A percentile compares a stretch with the other conserved stretches of the same genome.
Evolutionary conservation across 108 stramenopile genomes (phyloP).

Genomic region (Skeletonema menzelii): DNA sequence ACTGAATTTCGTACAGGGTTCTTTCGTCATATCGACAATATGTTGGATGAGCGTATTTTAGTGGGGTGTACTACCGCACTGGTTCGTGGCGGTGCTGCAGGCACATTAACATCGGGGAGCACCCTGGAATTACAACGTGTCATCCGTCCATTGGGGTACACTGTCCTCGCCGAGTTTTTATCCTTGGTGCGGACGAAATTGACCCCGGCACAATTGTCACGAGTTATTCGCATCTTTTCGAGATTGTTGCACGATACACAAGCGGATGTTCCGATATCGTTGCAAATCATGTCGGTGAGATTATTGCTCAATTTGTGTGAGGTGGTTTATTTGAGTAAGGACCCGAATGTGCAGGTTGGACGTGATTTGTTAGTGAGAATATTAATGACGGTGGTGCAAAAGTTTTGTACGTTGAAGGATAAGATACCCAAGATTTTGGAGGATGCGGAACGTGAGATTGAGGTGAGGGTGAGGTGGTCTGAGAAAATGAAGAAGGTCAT

Average conservation of each 20-base stretch:
- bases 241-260: conserved; percentile 84
- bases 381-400: conserved; percentile 76
- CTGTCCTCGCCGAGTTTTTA: conserved; percentile 89
- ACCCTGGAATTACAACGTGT: background rate
- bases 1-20: conserved; percentile 88
- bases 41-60: conserved; percentile 89
- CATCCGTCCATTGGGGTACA: conserved; percentile 88
- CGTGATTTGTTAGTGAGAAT: conserved; percentile 85
- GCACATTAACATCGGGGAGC: background rate
- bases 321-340: conserved; percentile 80
- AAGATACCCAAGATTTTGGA: conserved; percentile 29
- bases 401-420: conserved; percentile 74
- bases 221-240: conserved; percentile 86
- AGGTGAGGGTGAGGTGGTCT: background rate
- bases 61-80: conserved; percentile 40
- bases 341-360: conserved; percentile 74
- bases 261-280: conserved; percentile 72
- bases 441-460: conserved; percentile 19
- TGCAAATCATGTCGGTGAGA: conserved; percentile 88
- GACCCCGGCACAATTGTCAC: conserved; percentile 81
- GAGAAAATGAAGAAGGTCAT: background rate
- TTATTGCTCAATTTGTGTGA: conserved; percentile 90
- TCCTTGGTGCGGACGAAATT: conserved; percentile 79
- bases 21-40: conserved; percentile 80
- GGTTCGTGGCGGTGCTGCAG: conserved; percentile 1